Conservation (phyloP, 352 stramenopile species). For the Phytophthora meadii region DNA sequence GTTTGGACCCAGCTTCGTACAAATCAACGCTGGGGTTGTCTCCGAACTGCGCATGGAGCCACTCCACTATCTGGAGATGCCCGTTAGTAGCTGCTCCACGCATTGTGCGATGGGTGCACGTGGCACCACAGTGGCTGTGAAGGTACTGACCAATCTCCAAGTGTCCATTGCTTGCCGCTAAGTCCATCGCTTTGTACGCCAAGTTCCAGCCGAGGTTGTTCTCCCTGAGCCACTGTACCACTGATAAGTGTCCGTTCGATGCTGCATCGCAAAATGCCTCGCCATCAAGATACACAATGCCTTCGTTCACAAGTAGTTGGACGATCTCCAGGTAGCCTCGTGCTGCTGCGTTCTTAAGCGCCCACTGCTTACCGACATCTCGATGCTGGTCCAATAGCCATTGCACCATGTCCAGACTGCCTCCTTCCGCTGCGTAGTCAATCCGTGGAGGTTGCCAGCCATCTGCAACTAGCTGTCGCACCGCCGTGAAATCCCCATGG, state of each 20-base stretch:
- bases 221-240: conserved; percentile 30
- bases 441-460: conserved; percentile 28
- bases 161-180: conserved; percentile 27
- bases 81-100: conserved; percentile 25
- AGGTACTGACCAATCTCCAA: conserved; percentile 35
- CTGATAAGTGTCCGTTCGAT: conserved; percentile 19
- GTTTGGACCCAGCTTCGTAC: conserved; percentile 20
- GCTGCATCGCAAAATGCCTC: conserved; percentile 30
- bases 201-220: conserved; percentile 33
- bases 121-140: conserved; percentile 18
- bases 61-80: conserved; percentile 29
- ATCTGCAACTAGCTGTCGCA: conserved; percentile 14
- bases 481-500: conserved; percentile 16
- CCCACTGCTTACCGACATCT: conserved; percentile 19
- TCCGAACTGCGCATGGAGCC: conserved; percentile 27
- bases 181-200: conserved; percentile 32
- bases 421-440: conserved; percentile 33
- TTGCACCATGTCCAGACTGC: conserved; percentile 28
- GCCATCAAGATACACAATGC: conserved; percentile 23
- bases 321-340: conserved; percentile 34
- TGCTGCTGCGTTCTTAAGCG: conserved; percentile 29
- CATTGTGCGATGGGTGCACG: conserved; percentile 28
- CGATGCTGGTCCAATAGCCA: conserved; percentile 22
- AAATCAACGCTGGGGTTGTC: conserved; percentile 15
- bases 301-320: conserved; percentile 23